Conservation (phyloP, 2,329 filamentous ascomycete species). For the Aphanoascus verrucosus region DNA sequence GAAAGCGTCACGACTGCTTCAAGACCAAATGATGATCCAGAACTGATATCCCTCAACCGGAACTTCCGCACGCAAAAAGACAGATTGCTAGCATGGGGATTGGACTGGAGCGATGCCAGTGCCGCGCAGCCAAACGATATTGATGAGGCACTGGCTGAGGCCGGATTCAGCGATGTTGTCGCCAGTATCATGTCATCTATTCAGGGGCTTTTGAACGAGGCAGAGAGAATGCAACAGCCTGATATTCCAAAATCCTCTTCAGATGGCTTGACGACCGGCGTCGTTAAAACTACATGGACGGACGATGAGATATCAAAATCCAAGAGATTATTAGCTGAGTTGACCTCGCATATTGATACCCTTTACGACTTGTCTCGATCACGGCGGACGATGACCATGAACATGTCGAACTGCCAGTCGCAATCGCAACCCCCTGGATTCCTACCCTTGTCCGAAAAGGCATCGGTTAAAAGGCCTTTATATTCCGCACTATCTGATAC, state of each 20-base stretch:
- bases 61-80: slow-evolving; percentile 55
- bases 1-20: slow-evolving; percentile 43
- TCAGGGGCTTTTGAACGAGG: slow-evolving; percentile 51
- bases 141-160: slow-evolving; percentile 51
- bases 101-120: slow-evolving; percentile 55
- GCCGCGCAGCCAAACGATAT: slow-evolving; percentile 48
- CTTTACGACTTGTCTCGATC: slow-evolving; percentile 53
- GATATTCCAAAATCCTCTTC: slow-evolving; percentile 28
- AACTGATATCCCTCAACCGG: slow-evolving; percentile 47
- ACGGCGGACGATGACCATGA: slow-evolving; percentile 38
- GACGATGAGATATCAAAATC: slow-evolving; percentile 45
- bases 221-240: slow-evolving; percentile 45
- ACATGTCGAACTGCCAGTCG: slow-evolving; percentile 25
- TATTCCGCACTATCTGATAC: slow-evolving; percentile 14
- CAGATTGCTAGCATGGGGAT: slow-evolving; percentile 52
- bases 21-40: slow-evolving; percentile 41
- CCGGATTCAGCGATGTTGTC: slow-evolving; percentile 53
- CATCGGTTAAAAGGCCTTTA: slow-evolving; percentile 17
- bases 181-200: slow-evolving; percentile 55
- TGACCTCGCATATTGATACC: slow-evolving; percentile 53
- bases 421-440: not conserved
- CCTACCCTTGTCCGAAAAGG: slow-evolving; percentile 16
- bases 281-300: slow-evolving; percentile 37
- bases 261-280: slow-evolving; percentile 28
- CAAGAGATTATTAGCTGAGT: slow-evolving; percentile 47